Evolutionary conservation across 176 grass and related monocot genomes (phyloP), one percentile per base, ranked within the genome.

Genomic region (Chrysopogon serrulatus): DNA sequence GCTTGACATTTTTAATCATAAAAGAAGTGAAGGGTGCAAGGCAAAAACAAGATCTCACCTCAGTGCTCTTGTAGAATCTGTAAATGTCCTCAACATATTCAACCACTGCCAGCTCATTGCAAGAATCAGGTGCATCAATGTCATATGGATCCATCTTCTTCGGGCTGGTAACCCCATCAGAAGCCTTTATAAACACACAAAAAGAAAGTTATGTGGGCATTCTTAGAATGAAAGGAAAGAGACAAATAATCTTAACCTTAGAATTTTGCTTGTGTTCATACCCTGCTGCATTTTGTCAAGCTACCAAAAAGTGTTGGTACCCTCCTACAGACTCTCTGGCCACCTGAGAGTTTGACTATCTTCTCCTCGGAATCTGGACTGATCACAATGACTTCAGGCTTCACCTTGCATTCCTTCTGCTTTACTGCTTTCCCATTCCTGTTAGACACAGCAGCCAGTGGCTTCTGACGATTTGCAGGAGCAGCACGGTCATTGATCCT

Each of bases 61-160:
- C 95, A 30, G 68, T 85, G 23, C 53, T 72, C 79, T 83, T 91
- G 80, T 97, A 97, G 78, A 94, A 97, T 54, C 70, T 87, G 79
- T 94, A 94, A 51, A 97, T 90, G 13, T 94, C 90, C 54, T 94
- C 86, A 30, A 92, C 81, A 43, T 92, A 97, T 66, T 97, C 95
- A 76, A 89, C 95, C 2, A 92, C 90, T 35, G 92, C 95, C 18
- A 97, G 73, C 73, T 94, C 90, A 39, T 97, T 90, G 66, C 59
- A 74, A 54, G 73, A 51, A 92, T 97, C 92, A 79, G 68, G 65
- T 14, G 71, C 78, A 85, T 94, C 88, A 45, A 97, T 92, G 79
- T 97, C 78, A 34, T 79, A 83, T n/a, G 33, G 31, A 33, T 41
- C 65, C n/a, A 16, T 77, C 74, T 68, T 86, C 44, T 73, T 90